phyloP scores from a whole-genome alignment of 805 yeast species.

The Torulaspora microellipsoides region DNA sequence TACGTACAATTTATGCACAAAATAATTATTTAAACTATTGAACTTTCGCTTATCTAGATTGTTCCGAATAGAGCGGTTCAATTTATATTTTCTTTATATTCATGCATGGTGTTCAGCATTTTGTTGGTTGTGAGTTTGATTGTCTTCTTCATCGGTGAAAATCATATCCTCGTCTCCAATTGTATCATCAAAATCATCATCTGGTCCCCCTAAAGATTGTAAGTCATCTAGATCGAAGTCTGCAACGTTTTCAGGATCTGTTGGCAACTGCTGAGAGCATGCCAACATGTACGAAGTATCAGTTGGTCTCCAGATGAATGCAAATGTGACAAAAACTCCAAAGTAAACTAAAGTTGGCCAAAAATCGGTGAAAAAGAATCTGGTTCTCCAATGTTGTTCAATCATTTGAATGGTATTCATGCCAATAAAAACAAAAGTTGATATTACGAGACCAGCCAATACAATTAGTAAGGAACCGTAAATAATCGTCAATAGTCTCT shows the following conservation, averaged over 20 bases:
- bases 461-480: constrained; percentile 66
- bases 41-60: background rate
- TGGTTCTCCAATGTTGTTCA: constrained; percentile 86
- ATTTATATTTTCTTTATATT: background rate
- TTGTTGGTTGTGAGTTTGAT: constrained; percentile 3
- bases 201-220: constrained; percentile 39
- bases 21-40: background rate
- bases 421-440: constrained; percentile 65
- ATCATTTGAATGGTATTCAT: constrained; percentile 72
- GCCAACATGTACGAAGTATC: constrained; percentile 93
- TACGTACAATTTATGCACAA: no score
- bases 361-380: constrained; percentile 84
- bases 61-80: background rate
- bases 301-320: constrained; percentile 97
- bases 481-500: constrained; percentile 67
- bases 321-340: constrained; percentile 73
- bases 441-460: constrained; percentile 63
- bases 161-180: constrained; percentile 28
- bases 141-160: constrained; percentile 31
- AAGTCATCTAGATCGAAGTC: constrained; percentile 61
- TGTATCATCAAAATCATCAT: constrained; percentile 37
- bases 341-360: constrained; percentile 93
- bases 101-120: constrained; percentile 3
- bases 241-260: constrained; percentile 66
- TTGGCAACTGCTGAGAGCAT: constrained; percentile 86